A percentile compares a stretch with the other conserved stretches of the same genome.
These are phyloP conservation scores for Teratosphaeria zuluensis DNA, from an alignment of 2,329 filamentous ascomycete species.

Conservation along the genomic window DNA sequence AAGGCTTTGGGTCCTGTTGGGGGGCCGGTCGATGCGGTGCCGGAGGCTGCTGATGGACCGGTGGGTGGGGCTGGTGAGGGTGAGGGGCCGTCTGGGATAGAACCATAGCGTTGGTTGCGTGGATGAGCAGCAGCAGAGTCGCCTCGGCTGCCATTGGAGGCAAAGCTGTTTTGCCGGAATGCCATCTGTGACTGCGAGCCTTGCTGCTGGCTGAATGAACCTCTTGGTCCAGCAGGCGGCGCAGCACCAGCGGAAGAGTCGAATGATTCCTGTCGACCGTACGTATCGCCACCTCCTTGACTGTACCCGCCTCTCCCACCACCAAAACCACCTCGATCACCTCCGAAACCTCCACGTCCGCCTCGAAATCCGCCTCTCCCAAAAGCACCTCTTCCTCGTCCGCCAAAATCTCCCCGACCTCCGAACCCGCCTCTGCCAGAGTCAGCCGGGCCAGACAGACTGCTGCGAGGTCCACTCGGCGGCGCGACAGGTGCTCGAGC, in stretches of 20 bases:
- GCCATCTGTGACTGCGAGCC: slow-evolving; percentile 23
- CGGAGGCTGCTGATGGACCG: neutral
- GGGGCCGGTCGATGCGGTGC: slow-evolving; percentile 2
- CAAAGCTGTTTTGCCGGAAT: neutral
- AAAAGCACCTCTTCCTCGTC: slow-evolving; percentile 27
- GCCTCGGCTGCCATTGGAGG: slow-evolving; percentile 24
- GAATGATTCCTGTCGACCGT: slow-evolving; percentile 1
- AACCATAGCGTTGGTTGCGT: slow-evolving; percentile 35
- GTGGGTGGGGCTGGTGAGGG: neutral
- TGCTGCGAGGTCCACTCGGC: slow-evolving; percentile 20
- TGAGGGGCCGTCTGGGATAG: slow-evolving; percentile 13
- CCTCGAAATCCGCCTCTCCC: slow-evolving; percentile 19
- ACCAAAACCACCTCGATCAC: slow-evolving; percentile 11
- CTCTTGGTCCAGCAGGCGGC: slow-evolving; percentile 25
- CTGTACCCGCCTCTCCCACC: slow-evolving; percentile 19
- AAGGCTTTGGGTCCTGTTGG: slow-evolving; percentile 18
- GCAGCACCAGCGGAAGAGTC: slow-evolving; percentile 1
- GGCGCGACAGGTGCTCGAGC: slow-evolving; percentile 14
- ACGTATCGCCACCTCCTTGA: slow-evolving; percentile 2
- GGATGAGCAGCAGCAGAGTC: slow-evolving; percentile 37
- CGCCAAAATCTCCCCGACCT: slow-evolving; percentile 5
- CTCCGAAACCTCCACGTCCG: slow-evolving; percentile 20
- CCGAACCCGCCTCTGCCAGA: slow-evolving; percentile 12
- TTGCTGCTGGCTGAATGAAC: slow-evolving; percentile 16
- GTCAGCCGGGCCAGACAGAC: slow-evolving; percentile 7